Base-by-base conservation (phyloP, 345 rosid genomes). In the Brassica juncea region DNA sequence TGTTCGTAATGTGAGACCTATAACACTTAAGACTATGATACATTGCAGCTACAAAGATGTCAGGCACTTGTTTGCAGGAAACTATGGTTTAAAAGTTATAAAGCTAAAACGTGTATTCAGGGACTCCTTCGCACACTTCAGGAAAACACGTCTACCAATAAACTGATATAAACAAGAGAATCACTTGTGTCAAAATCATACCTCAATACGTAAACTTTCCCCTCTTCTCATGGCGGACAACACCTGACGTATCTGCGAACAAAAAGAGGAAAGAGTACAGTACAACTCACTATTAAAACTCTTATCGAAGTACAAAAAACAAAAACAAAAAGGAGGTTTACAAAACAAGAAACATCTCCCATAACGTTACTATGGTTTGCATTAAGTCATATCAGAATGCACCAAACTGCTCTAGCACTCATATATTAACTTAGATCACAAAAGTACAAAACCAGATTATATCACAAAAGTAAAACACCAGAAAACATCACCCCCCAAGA, bases 171-270 rank as follows among this genome's bases (percentile, higher is more conserved):
- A 72, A 73, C 31, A 79, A 4, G 35, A 52, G 62, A 60, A 64
- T 65, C 15, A 75, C 71, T 66, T 5, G 70, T 39, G 70, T 55
- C 52, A 67, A 68, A 73, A 72, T 49, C 89, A 71, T 85, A 92
- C 98, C 97, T 94, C 96, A 71, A 84, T 74, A 68, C 87, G 86
- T 77, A 90, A 57, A 80, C 84, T 87, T 81, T 89, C 97, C 66
- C 93, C 94, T 81, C 96, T 85, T 73, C 91, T 91, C 88, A 92
- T 84, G 80, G 92, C 92, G 71, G 76, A 85, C 89, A 92, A 78
- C 80, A 87, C 97, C 79, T 89, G 97, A 72, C 92, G 96, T 77
- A 94, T 86, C 98, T 91, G 91, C 37, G 8, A 80, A 71, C 77
- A 86, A 55, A 65, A 76, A 82, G 61, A 84, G 73, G 31, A 84